phyloP scores from a whole-genome alignment of 1,284 basidiomycete species.

The Puccinia horiana region DNA sequence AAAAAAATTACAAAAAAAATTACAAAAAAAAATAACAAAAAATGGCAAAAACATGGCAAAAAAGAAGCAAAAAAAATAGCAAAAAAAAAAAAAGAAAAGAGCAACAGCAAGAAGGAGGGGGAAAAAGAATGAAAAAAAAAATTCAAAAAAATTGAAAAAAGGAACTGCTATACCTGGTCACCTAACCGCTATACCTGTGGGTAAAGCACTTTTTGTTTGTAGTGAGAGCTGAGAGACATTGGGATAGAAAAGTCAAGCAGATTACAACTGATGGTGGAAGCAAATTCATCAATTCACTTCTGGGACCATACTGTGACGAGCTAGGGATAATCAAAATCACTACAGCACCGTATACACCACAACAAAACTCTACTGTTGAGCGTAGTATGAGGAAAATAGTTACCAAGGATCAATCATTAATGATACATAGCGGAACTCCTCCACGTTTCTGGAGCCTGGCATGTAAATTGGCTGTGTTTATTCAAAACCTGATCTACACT shows the following conservation, averaged over 20 bases:
- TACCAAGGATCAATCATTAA: not conserved
- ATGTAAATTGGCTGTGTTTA: not conserved
- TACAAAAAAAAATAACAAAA: too few species aligned
- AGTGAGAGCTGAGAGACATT: not conserved
- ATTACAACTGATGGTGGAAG: slow-evolving; percentile 21
- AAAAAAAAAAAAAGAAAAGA: too few species aligned
- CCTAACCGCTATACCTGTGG: too few species aligned
- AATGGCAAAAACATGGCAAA: too few species aligned
- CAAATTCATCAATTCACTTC: slow-evolving; percentile 10
- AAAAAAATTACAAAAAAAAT: too few species aligned
- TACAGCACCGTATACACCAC: slow-evolving; percentile 17
- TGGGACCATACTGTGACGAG: not conserved
- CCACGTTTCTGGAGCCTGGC: not conserved
- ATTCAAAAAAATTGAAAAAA: too few species aligned
- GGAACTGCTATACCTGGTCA: too few species aligned
- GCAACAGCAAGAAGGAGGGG: too few species aligned
- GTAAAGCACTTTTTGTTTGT: not conserved
- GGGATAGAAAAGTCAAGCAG: slow-evolving; percentile 17
- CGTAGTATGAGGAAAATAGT: not conserved
- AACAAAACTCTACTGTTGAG: slow-evolving; percentile 16
- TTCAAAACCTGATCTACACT: not conserved
- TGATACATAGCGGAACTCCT: not conserved
- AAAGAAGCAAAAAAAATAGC: too few species aligned
- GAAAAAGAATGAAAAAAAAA: too few species aligned
- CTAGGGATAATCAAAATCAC: slow-evolving; percentile 12